Base-by-base conservation (phyloP, 768 basidiomycete genomes). In the Suillus lakei region DNA sequence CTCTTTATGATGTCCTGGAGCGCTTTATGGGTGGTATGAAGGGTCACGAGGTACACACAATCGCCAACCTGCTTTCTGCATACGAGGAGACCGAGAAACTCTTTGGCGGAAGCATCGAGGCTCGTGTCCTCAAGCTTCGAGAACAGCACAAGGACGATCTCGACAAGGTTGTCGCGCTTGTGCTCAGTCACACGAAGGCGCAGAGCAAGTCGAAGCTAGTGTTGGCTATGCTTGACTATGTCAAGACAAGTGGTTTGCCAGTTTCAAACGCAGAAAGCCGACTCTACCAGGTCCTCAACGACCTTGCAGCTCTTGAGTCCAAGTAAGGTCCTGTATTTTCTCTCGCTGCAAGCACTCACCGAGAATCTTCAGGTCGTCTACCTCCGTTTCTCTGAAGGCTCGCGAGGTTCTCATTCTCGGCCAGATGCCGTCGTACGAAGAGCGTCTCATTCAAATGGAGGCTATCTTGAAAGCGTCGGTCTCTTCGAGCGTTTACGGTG, bases 391-490 rank as follows among this genome's bases (percentile, higher is more conserved):
- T 3, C 80, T 99, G 68, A 98, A 97, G 79, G 98, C 98, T 48
- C 92, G 98, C 54, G 98, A 99, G 81, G 98, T 98, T 8, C 85
- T 99, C 55, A 99, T 99, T 72, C 85, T 95, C 38, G 94, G 93
- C 55, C 95, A 97, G 76, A 92, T 99, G 87, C 98, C 98, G 6
- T 97, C 96, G 16, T 97, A 94, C 74, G 96, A 98, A 73, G 98
- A 99, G 77, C 91, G 98, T 64, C 83, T 90, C 48, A 82, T 88
- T 32, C 98, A 99, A 77, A 97, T 99, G 93, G 96, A 98, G 81
- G 84, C 89, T 32, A 91, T 99, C 61, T 85, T 99, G 56, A 95
- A 92, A 78, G 86, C 90, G 32, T 92, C 98, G 0, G 92, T 98
- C 60, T 88, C 89, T 21, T 91, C 89, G 64, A 92, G 89, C 69